Evolutionary conservation across 225 moss, liverwort and hornwort species (phyloP), one percentile per base, ranked within the genome.

Genomic region (Polytrichum formosum): DNA sequence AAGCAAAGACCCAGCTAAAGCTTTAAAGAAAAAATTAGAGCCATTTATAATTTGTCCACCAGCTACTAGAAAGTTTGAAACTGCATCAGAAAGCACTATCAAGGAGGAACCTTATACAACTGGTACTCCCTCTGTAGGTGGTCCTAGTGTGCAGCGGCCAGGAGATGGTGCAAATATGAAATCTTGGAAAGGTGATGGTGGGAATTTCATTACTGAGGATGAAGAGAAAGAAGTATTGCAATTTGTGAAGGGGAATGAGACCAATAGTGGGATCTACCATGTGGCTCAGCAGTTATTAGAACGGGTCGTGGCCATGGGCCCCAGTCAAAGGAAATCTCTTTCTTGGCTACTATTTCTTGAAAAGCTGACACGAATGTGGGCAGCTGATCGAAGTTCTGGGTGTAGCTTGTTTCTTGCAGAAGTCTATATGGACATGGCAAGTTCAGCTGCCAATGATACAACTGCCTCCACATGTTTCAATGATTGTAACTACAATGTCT

Each of bases 351-450:
- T 97, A 69, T 75, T 85, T 68, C 96, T 97, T 64, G 96, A 97
- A 69, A 91, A 79, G 53, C 67, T 91, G 75, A 92, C 80, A 17
- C 83, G 93, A 77, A 88, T 86, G 74, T 87, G 92, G 90, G 87
- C 86, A 83, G 77, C 79, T 68, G 86, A 84, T 63, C 82, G 93
- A 77, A 97, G 89, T 70, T 77, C 76, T 67, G 77, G 60, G 33
- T 97, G 94, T 79, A 92, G 90, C 76, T 46, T 97, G 74, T 97
- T 94, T 83, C 93, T 97, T 79, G 92, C 92, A 53, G 96, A 97
- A 75, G 83, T 92, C 63, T 97, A 92, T 59, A 85, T 93, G 85
- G 96, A 97, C 75, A 84, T 84, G 84, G 89, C 89, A 70, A 75
- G 85, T 73, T 83, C 87, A 69, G 81, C 91, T 54, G 81, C 89